Evolutionary conservation across 1,284 basidiomycete species (phyloP).

Genomic region (Marasmius oreades): DNA sequence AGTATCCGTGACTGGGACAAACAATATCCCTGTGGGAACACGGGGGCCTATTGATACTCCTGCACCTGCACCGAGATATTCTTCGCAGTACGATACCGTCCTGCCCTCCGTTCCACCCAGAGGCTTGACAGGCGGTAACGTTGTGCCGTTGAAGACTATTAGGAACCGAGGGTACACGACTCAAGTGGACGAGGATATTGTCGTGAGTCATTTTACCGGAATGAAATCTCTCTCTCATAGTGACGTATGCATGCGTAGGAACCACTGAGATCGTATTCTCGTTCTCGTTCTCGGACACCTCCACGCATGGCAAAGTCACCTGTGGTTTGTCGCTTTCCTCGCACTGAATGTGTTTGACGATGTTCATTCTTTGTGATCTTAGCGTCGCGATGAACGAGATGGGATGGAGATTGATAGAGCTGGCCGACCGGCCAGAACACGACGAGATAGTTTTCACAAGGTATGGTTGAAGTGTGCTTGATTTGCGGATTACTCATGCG

Average conservation of each 20-base stretch:
- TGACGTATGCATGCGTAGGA: not conserved
- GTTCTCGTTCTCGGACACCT: not conserved
- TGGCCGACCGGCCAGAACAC: too few species aligned
- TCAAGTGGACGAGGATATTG: not conserved
- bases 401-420: too few species aligned
- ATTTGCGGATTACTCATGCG: too few species aligned
- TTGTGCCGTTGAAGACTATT: not conserved
- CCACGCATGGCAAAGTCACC: not conserved
- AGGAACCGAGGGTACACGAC: not conserved
- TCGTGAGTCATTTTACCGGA: not conserved
- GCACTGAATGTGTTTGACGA: too few species aligned
- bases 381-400: too few species aligned
- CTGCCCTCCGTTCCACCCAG: not conserved
- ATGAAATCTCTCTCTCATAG: not conserved
- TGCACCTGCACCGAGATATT: too few species aligned
- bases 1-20: conserved; percentile 4
- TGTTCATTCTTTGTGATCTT: too few species aligned
- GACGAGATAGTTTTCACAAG: too few species aligned
- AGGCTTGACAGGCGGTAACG: not conserved
- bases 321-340: not conserved
- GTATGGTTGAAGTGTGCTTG: too few species aligned
- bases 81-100: not conserved
- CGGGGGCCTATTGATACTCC: not conserved
- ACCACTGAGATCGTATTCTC: not conserved
- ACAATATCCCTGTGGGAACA: conserved; percentile 11